Evolutionary conservation across 805 yeast genomes (phyloP).

Genomic region (Teunomyces gatunensis): DNA sequence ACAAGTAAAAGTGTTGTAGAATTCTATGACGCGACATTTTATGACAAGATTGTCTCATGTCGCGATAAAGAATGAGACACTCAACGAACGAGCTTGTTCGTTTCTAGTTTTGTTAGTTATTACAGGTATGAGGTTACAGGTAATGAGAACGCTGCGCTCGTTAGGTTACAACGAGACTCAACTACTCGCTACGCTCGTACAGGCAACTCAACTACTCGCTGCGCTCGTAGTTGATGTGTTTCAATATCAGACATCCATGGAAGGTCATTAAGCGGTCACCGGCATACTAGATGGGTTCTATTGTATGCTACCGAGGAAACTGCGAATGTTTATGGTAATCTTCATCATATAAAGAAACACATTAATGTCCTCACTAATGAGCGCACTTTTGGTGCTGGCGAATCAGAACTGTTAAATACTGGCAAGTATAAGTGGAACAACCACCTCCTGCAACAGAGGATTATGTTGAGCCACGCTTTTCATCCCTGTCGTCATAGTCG

Average conservation of each 20-base stretch:
- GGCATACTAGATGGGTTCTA: conserved; percentile 81
- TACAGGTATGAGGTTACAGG: no score
- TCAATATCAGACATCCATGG: conserved; percentile 85
- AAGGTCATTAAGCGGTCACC: conserved; percentile 85
- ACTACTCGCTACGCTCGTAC: no score
- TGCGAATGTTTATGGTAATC: conserved; percentile 81
- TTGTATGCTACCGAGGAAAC: conserved; percentile 93
- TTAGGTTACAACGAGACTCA: no score
- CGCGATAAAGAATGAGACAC: no score
- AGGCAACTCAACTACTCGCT: no score
- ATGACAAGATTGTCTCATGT: no score
- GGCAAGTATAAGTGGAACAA: conserved; percentile 78
- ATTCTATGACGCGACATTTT: no score
- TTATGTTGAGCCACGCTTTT: conserved; percentile 42
- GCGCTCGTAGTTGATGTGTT: not conserved
- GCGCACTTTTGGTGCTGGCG: conserved; percentile 13
- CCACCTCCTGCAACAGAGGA: conserved; percentile 39
- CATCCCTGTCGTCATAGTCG: conserved; percentile 93
- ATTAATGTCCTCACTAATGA: conserved; percentile 7
- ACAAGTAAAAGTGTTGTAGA: not conserved
- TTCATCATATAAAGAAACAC: conserved; percentile 57
- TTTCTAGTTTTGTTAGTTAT: no score
- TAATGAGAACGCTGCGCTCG: no score
- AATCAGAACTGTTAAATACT: conserved; percentile 71
- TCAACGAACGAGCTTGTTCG: no score